phyloP scores from a whole-genome alignment of 2,329 filamentous ascomycete species.

The Cadophora luteo-olivacea region DNA sequence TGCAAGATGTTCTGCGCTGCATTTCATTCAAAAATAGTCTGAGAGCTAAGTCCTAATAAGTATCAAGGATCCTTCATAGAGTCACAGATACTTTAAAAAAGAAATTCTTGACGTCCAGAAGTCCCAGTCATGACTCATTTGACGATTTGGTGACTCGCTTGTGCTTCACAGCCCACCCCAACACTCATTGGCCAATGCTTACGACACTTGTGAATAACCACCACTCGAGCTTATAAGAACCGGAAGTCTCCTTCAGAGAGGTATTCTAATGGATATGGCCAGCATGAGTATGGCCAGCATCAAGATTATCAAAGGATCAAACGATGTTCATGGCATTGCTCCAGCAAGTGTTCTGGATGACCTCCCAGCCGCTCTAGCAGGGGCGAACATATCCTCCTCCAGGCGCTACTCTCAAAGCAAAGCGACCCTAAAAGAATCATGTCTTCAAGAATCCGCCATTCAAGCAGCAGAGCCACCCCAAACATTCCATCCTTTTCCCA shows the following conservation, averaged over 20 bases:
- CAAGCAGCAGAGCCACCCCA: background rate
- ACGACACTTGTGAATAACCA: background rate
- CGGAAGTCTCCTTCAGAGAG: background rate
- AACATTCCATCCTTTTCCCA: background rate
- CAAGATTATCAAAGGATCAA: background rate
- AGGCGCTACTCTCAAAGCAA: too few relatives aligned
- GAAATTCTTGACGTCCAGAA: background rate
- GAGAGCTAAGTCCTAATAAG: background rate
- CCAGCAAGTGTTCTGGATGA: background rate
- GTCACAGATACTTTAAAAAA: background rate
- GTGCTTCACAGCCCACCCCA: background rate
- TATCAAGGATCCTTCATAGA: background rate
- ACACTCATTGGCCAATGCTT: background rate
- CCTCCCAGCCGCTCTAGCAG: background rate
- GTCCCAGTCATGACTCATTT: slow-evolving; percentile 3
- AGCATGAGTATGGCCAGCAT: background rate
- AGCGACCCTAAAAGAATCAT: background rate
- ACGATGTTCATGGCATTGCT: background rate
- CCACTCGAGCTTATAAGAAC: background rate
- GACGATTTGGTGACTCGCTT: slow-evolving; percentile 1
- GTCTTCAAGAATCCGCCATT: background rate
- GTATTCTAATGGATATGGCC: too few relatives aligned
- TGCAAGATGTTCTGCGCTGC: too few relatives aligned
- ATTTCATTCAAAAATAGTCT: background rate
- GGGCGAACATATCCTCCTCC: background rate